Conservation (phyloP, 2,329 filamentous ascomycete genomes). For the Aspergillus sp. region DNA sequence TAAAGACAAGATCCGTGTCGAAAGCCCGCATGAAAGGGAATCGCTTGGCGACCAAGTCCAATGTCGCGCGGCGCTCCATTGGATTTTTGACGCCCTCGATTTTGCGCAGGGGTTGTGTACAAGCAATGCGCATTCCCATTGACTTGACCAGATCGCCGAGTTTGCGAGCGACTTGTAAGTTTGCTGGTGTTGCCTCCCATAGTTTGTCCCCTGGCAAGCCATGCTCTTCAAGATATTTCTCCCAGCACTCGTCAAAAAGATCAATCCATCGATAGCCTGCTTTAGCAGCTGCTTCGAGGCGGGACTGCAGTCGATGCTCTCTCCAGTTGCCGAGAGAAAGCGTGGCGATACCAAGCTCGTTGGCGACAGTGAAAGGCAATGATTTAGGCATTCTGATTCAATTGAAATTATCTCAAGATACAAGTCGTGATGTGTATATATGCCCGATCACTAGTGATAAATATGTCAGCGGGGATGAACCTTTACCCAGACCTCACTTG, state of each 20-base stretch:
- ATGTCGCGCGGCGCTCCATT: slow-evolving; percentile 14
- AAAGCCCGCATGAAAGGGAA: slow-evolving; percentile 32
- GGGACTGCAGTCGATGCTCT: slow-evolving; percentile 20
- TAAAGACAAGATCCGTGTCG: slow-evolving; percentile 29
- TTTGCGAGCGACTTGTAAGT: slow-evolving; percentile 20
- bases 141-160: slow-evolving; percentile 23
- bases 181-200: slow-evolving; percentile 23
- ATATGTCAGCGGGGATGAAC: too few relatives aligned
- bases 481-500: too few relatives aligned
- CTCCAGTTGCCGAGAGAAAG: slow-evolving; percentile 26
- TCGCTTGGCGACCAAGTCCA: slow-evolving; percentile 24
- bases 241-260: slow-evolving; percentile 32
- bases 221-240: slow-evolving; percentile 24
- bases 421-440: too few relatives aligned
- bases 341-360: slow-evolving; percentile 26
- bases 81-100: slow-evolving; percentile 27
- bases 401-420: too few relatives aligned
- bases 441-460: too few relatives aligned
- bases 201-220: slow-evolving; percentile 16
- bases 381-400: slow-evolving; percentile 6
- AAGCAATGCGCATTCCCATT: slow-evolving; percentile 25
- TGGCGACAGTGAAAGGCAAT: slow-evolving; percentile 12
- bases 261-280: slow-evolving; percentile 28
- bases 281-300: slow-evolving; percentile 23
- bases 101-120: slow-evolving; percentile 26